Percentiles rank a stretch among this genome's conserved stretches.
phyloP scores from a whole-genome alignment of 2,329 filamentous ascomycete genomes.

The Cryphonectria carpinicola region DNA sequence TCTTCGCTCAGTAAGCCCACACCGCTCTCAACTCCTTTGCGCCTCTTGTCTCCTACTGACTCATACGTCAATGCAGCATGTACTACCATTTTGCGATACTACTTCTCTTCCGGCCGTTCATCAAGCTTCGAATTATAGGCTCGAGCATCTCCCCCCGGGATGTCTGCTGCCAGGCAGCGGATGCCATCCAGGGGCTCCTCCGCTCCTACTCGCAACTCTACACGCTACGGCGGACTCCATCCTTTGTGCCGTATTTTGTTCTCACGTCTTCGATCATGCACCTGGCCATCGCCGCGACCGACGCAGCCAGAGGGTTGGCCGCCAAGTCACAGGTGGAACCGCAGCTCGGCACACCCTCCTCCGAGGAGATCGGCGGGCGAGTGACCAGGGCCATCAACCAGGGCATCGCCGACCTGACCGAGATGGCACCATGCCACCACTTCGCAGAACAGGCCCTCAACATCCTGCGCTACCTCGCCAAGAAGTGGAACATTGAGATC shows the following conservation, averaged over 20 bases:
- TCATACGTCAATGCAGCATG: conserved; percentile 52
- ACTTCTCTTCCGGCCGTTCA: conserved; percentile 74
- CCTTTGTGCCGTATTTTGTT: conserved; percentile 66
- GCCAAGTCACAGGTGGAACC: not conserved
- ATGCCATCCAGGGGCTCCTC: conserved; percentile 60
- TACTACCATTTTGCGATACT: conserved; percentile 73
- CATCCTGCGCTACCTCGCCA: conserved; percentile 61
- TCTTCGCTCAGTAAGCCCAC: conserved; percentile 72
- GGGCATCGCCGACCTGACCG: conserved; percentile 60
- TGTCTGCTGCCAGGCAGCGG: conserved; percentile 65
- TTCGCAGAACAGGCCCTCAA: conserved; percentile 65
- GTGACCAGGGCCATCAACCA: conserved; percentile 53
- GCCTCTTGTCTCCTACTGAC: conserved; percentile 16
- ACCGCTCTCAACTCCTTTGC: not conserved
- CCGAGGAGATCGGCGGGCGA: conserved; percentile 10
- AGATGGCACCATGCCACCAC: conserved; percentile 65
- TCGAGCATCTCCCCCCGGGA: conserved; percentile 67
- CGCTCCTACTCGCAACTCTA: conserved; percentile 63
- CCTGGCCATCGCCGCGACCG: conserved; percentile 54
- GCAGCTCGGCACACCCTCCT: not conserved
- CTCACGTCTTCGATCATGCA: conserved; percentile 65
- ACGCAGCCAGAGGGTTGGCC: conserved; percentile 9
- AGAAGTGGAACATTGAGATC: conserved; percentile 62
- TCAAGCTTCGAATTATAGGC: conserved; percentile 65
- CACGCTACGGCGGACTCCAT: conserved; percentile 60